Conservation (phyloP, 352 stramenopile species). For the Globisporangium viniferum region DNA sequence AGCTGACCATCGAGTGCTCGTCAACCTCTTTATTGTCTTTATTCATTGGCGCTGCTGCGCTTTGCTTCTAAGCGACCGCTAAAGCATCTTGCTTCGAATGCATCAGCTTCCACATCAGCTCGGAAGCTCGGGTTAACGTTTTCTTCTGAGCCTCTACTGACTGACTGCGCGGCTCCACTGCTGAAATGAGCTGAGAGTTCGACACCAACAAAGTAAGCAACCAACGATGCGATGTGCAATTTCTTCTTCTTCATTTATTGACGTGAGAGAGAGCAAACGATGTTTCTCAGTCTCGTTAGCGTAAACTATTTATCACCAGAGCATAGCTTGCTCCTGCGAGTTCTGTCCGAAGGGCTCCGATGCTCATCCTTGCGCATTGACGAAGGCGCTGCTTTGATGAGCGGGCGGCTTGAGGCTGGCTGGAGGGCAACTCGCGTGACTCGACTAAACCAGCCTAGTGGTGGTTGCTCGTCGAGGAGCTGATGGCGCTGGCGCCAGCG, state of each 20-base stretch:
- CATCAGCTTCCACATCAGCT: neutral
- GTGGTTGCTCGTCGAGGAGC: neutral
- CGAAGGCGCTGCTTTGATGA: neutral
- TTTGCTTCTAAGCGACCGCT: no score
- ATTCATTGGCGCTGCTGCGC: no score
- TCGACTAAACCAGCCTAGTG: neutral
- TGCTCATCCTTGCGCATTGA: neutral
- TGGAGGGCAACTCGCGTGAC: neutral
- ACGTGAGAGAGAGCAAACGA: neutral
- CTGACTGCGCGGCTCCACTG: neutral
- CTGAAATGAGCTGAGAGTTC: neutral
- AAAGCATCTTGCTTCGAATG: neutral
- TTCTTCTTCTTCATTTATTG: neutral
- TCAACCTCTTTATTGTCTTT: neutral
- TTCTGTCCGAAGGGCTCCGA: neutral
- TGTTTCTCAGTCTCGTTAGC: neutral
- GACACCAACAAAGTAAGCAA: neutral
- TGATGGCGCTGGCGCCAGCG: constrained; percentile 7
- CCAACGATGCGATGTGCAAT: neutral
- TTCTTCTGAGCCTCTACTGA: no score
- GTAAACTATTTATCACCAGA: neutral
- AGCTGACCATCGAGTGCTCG: neutral
- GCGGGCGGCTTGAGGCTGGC: neutral
- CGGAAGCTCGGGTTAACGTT: no score
- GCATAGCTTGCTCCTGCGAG: neutral